Percentiles rank a stretch among this genome's conserved stretches.
Evolutionary conservation across 2,329 filamentous ascomycete species (phyloP).

Genomic region (Dactylonectria macrodidyma): DNA sequence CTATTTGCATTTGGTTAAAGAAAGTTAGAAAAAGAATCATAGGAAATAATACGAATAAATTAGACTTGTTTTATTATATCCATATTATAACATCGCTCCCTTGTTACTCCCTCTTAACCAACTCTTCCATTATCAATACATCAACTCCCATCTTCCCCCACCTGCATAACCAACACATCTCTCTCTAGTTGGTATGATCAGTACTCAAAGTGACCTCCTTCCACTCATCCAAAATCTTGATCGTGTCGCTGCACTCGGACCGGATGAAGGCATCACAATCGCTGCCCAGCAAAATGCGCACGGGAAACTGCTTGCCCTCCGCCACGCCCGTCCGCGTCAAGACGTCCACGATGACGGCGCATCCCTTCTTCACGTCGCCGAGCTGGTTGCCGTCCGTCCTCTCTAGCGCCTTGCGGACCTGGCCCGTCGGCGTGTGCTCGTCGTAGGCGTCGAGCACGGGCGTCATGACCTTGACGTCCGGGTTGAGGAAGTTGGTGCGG

Average conservation of each 20-base stretch:
- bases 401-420: conserved; percentile 50
- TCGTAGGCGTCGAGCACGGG: conserved; percentile 53
- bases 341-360: conserved; percentile 67
- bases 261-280: conserved; percentile 62
- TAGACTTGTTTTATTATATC: too few species aligned
- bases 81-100: too few species aligned
- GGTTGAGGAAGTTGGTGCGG: conserved; percentile 64
- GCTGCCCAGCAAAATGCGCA: conserved; percentile 68
- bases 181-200: conserved; percentile 25
- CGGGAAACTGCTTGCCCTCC: conserved; percentile 64
- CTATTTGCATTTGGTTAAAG: too few species aligned
- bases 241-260: conserved; percentile 59
- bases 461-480: conserved; percentile 39
- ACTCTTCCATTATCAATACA: too few species aligned
- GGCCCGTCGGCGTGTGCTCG: conserved; percentile 48
- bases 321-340: conserved; percentile 65
- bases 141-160: neutral
- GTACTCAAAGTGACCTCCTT: conserved; percentile 51
- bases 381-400: conserved; percentile 64
- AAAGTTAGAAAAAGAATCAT: too few species aligned
- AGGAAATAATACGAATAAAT: too few species aligned
- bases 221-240: conserved; percentile 65
- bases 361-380: conserved; percentile 69
- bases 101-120: too few species aligned
- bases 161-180: neutral